phyloP scores from a whole-genome alignment of 2,329 filamentous ascomycete species.

The Fusarium sp. region DNA sequence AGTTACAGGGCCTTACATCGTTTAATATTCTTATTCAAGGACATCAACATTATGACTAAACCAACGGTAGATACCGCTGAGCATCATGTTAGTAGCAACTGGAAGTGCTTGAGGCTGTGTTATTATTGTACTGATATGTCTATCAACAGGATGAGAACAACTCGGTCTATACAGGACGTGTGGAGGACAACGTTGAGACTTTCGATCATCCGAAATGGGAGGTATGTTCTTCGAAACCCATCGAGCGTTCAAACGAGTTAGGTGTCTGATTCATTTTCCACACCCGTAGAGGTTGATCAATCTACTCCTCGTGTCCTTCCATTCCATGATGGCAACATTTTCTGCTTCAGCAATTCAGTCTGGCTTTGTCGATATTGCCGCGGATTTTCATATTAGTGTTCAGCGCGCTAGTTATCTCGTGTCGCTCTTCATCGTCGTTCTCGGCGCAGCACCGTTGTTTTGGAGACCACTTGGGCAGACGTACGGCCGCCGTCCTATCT shows the following conservation, averaged over 20 bases:
- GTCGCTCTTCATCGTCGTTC: slow-evolving; percentile 41
- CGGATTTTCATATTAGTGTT: slow-evolving; percentile 64
- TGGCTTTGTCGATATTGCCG: slow-evolving; percentile 67
- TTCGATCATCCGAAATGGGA: background rate
- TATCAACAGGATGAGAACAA: too few relatives aligned
- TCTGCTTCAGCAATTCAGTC: slow-evolving; percentile 68
- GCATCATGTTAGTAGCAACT: too few relatives aligned
- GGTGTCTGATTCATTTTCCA: too few relatives aligned
- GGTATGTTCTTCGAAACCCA: slow-evolving; percentile 2
- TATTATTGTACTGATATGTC: too few relatives aligned
- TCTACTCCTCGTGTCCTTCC: slow-evolving; percentile 68
- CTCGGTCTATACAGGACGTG: too few relatives aligned
- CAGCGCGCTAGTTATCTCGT: slow-evolving; percentile 68
- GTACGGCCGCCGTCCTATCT: slow-evolving; percentile 69
- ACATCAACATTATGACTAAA: too few relatives aligned
- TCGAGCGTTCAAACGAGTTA: too few relatives aligned
- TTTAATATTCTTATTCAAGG: too few relatives aligned
- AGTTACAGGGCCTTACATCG: too few relatives aligned
- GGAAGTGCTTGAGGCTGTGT: too few relatives aligned
- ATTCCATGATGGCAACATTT: slow-evolving; percentile 71
- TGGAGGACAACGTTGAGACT: too few relatives aligned
- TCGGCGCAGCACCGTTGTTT: slow-evolving; percentile 59
- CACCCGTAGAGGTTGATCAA: slow-evolving; percentile 64
- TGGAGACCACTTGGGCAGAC: slow-evolving; percentile 70
- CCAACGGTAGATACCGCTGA: too few relatives aligned